Evolutionary conservation across 2,329 filamentous ascomycete genomes (phyloP).

Genomic region (Sporothrix sp.): DNA sequence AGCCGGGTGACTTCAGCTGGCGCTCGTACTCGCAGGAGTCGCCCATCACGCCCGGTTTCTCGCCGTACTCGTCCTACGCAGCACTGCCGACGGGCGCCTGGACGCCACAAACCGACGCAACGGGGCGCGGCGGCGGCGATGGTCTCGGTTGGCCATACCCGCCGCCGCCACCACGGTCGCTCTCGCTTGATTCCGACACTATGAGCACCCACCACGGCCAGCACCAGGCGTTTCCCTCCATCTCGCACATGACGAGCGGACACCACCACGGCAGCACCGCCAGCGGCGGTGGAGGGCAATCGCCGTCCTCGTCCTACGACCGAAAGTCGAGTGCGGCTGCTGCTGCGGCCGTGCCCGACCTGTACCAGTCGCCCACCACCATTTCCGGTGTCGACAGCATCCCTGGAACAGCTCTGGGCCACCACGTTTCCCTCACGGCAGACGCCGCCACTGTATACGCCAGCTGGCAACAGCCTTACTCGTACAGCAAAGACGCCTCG

Average conservation of each 20-base stretch:
- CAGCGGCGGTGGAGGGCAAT: constrained; percentile 13
- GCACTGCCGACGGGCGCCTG: constrained; percentile 32
- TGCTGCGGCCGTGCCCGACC: constrained; percentile 27
- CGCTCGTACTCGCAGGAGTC: constrained; percentile 40
- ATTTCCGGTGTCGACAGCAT: constrained; percentile 29
- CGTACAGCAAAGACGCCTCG: constrained; percentile 28
- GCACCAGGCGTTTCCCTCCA: constrained; percentile 27
- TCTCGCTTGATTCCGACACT: constrained; percentile 39
- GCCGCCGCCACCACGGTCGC: constrained; percentile 33
- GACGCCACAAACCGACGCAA: constrained; percentile 31
- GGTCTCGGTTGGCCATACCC: constrained; percentile 35
- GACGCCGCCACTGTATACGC: constrained; percentile 31
- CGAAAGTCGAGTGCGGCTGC: constrained; percentile 28
- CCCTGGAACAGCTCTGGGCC: constrained; percentile 26
- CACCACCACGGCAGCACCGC: neutral
- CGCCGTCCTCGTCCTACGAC: constrained; percentile 29
- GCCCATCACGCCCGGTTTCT: constrained; percentile 40
- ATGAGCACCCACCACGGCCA: constrained; percentile 28
- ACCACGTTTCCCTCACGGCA: constrained; percentile 29
- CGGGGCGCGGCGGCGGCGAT: constrained; percentile 31
- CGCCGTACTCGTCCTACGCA: constrained; percentile 37
- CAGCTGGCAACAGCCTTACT: constrained; percentile 36
- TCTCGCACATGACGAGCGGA: constrained; percentile 26
- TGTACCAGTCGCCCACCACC: constrained; percentile 34
- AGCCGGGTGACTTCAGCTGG: constrained; percentile 39